Conservation (phyloP, 495 filamentous ascomycete species). For the Arthonia radiata region DNA sequence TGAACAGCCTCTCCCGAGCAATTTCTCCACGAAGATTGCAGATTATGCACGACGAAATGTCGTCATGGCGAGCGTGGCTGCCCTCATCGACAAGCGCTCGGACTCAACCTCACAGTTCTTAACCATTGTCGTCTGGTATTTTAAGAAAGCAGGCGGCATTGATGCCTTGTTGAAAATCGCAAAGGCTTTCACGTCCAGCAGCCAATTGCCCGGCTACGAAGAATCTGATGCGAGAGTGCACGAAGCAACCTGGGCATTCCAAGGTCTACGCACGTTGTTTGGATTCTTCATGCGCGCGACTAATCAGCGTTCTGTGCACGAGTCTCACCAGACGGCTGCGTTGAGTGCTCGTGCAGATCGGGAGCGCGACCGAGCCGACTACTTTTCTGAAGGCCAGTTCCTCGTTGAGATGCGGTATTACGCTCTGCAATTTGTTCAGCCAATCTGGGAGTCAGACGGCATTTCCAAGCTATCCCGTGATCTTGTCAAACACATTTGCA, state of each 20-base stretch:
- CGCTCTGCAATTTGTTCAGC: conserved; percentile 50
- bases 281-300: no score
- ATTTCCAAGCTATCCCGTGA: conserved; percentile 50
- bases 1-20: no score
- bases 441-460: conserved; percentile 63
- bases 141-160: conserved; percentile 60
- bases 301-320: no score
- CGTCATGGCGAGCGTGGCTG: no score
- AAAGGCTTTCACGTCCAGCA: no score
- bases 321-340: conserved; percentile 33
- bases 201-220: no score
- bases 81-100: no score
- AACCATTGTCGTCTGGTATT: conserved; percentile 58
- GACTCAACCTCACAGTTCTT: conserved; percentile 37
- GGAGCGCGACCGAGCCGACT: conserved; percentile 33
- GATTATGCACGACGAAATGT: no score
- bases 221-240: no score
- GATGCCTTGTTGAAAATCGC: conserved; percentile 45
- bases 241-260: no score
- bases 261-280: no score
- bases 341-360: conserved; percentile 29
- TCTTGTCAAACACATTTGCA: conserved; percentile 56
- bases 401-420: conserved; percentile 67
- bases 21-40: no score
- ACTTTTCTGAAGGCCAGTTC: conserved; percentile 50